Conservation (phyloP, 495 filamentous ascomycete species). For the Xylaria longipes region DNA sequence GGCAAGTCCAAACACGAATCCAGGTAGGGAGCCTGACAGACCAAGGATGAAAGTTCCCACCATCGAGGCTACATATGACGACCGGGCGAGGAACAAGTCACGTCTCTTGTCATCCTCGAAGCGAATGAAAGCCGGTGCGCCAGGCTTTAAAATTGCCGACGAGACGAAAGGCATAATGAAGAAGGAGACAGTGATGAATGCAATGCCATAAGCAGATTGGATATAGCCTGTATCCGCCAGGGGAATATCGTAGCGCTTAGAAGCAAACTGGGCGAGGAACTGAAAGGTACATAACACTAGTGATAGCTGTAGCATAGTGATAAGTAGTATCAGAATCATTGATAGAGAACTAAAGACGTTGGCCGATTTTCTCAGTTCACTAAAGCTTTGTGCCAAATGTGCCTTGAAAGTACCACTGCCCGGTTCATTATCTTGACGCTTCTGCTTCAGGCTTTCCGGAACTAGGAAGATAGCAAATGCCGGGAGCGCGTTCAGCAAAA, state of each 20-base stretch:
- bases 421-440: background rate
- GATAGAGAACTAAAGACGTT: slow-evolving; percentile 32
- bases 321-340: slow-evolving; percentile 33
- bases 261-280: slow-evolving; percentile 40
- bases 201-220: slow-evolving; percentile 39
- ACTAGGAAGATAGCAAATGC: slow-evolving; percentile 43
- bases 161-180: slow-evolving; percentile 35
- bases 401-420: slow-evolving; percentile 23
- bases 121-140: slow-evolving; percentile 29
- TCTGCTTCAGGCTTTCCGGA: slow-evolving; percentile 51
- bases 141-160: slow-evolving; percentile 25
- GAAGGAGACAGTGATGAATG: slow-evolving; percentile 35
- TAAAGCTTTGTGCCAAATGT: slow-evolving; percentile 23
- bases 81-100: slow-evolving; percentile 35
- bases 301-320: slow-evolving; percentile 33
- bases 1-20: slow-evolving; percentile 35
- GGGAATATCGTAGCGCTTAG: slow-evolving; percentile 39
- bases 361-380: slow-evolving; percentile 32
- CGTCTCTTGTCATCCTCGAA: slow-evolving; percentile 31
- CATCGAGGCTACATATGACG: slow-evolving; percentile 32
- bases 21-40: slow-evolving; percentile 32
- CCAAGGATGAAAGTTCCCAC: slow-evolving; percentile 36
- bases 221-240: slow-evolving; percentile 38
- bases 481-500: slow-evolving; percentile 37
- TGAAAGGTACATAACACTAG: slow-evolving; percentile 35